A percentile compares a stretch with the other conserved stretches of the same genome.
Evolutionary conservation across 768 basidiomycete genomes (phyloP).

Genomic region (Royoungia palumana): DNA sequence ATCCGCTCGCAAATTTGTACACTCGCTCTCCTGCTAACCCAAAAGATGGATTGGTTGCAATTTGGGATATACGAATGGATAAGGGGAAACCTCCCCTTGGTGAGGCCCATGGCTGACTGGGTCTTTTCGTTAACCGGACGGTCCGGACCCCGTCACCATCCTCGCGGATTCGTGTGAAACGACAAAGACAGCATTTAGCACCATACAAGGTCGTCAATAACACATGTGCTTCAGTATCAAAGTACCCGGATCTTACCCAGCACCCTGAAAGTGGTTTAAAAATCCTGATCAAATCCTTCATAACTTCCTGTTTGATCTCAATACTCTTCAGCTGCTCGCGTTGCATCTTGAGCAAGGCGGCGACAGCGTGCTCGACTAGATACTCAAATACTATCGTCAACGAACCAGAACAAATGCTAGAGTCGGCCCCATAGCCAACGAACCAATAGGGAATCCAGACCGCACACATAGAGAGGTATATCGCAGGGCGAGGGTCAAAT

Average conservation of each 20-base stretch:
- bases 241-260: not conserved
- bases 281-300: conserved; percentile 59
- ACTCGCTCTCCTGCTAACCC: too few relatives aligned
- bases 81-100: too few relatives aligned
- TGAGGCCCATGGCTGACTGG: too few relatives aligned
- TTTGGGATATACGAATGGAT: too few relatives aligned
- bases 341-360: conserved; percentile 57
- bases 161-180: too few relatives aligned
- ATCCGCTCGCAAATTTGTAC: too few relatives aligned
- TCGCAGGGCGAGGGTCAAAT: conserved; percentile 51
- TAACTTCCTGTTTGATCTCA: conserved; percentile 55
- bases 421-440: conserved; percentile 53
- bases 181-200: conserved; percentile 53
- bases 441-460: conserved; percentile 71
- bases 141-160: conserved; percentile 59
- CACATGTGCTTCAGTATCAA: too few relatives aligned
- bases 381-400: conserved; percentile 54
- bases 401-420: conserved; percentile 51
- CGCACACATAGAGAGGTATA: conserved; percentile 56
- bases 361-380: conserved; percentile 54
- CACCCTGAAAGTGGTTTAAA: too few relatives aligned
- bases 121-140: too few relatives aligned
- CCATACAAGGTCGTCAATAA: conserved; percentile 46
- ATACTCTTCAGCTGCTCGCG: conserved; percentile 61
- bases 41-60: too few relatives aligned